A percentile compares a stretch with the other conserved stretches of the same genome.
These are phyloP conservation scores for Apiosordaria backusii DNA, from an alignment of 495 filamentous ascomycete species.

Conservation along the genomic window DNA sequence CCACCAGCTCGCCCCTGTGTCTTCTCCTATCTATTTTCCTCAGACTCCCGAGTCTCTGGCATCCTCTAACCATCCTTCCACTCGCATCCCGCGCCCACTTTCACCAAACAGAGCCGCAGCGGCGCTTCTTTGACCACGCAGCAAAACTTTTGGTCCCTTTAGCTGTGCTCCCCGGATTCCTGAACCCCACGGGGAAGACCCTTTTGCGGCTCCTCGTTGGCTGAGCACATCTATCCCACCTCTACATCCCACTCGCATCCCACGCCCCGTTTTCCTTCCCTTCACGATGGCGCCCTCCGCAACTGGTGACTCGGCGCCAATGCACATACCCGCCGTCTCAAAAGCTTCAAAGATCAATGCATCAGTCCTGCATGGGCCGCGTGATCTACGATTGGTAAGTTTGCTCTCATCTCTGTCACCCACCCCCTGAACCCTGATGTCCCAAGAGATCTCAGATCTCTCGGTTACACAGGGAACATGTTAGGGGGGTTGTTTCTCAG, in stretches of 20 bases:
- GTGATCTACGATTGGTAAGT: slow-evolving; percentile 50
- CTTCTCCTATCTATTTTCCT: background rate
- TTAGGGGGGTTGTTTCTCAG: slow-evolving; percentile 8
- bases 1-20: slow-evolving; percentile 1
- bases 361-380: slow-evolving; percentile 50
- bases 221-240: slow-evolving; percentile 29
- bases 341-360: slow-evolving; percentile 45
- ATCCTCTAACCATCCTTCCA: slow-evolving; percentile 10
- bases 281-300: slow-evolving; percentile 48
- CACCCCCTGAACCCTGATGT: slow-evolving; percentile 9
- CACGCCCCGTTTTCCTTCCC: slow-evolving; percentile 29
- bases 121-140: slow-evolving; percentile 1
- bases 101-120: slow-evolving; percentile 21
- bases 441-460: slow-evolving; percentile 20
- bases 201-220: slow-evolving; percentile 21
- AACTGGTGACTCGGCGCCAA: slow-evolving; percentile 39
- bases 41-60: background rate
- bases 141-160: slow-evolving; percentile 11
- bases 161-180: slow-evolving; percentile 18
- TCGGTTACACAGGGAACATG: slow-evolving; percentile 25
- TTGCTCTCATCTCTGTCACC: slow-evolving; percentile 11
- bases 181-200: slow-evolving; percentile 27
- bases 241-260: slow-evolving; percentile 34
- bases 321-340: slow-evolving; percentile 42
- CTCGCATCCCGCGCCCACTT: slow-evolving; percentile 16